Conservation (phyloP, 345 rosid species). For the Populus tremula region DNA sequence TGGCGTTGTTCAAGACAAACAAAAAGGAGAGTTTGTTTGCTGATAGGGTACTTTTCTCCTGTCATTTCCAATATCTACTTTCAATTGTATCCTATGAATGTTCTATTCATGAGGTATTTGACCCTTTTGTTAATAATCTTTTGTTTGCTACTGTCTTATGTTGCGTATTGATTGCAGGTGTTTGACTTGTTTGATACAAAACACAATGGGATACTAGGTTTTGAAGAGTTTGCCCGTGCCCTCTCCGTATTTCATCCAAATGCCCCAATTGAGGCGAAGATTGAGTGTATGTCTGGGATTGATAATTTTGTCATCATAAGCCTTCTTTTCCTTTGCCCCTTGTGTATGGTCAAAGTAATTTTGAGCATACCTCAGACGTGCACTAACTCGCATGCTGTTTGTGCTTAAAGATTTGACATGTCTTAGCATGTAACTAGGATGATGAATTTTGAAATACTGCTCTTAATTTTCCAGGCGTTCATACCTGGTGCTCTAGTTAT, state of each 20-base stretch:
- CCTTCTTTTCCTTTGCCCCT: not conserved
- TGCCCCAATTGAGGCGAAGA: slow-evolving; percentile 91
- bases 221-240: slow-evolving; percentile 98
- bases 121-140: slow-evolving; percentile 1
- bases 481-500: not conserved
- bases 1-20: slow-evolving; percentile 93
- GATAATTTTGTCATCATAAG: not conserved
- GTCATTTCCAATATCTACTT: not conserved
- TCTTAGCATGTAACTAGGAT: not conserved
- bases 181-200: slow-evolving; percentile 95
- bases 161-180: slow-evolving; percentile 50
- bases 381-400: not conserved
- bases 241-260: slow-evolving; percentile 98
- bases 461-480: not conserved
- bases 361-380: not conserved
- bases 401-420: not conserved
- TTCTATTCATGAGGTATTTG: not conserved
- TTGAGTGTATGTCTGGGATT: slow-evolving; percentile 55
- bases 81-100: not conserved
- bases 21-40: slow-evolving; percentile 99
- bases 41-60: slow-evolving; percentile 62
- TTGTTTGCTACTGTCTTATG: not conserved
- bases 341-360: not conserved
- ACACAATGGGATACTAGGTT: slow-evolving; percentile 94
- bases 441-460: not conserved